These are phyloP conservation scores for Capniomyces stellatus DNA, from an alignment of 371 early-diverging fungal genomes.

Conservation along the genomic window DNA sequence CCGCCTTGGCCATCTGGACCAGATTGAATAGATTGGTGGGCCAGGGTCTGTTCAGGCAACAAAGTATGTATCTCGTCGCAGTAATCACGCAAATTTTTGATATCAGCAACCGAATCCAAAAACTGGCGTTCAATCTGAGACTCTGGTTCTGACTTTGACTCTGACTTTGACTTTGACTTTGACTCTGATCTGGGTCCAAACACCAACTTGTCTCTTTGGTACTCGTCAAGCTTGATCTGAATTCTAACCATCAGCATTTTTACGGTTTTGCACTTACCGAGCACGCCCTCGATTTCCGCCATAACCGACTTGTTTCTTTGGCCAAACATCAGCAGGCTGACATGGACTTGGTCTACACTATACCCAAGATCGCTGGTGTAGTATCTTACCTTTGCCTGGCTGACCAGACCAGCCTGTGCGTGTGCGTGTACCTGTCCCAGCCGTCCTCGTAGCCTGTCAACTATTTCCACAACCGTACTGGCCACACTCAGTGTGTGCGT, in stretches of 20 bases:
- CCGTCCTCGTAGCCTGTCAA: background rate
- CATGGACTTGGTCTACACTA: background rate
- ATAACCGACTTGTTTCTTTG: background rate
- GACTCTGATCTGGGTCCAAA: no score
- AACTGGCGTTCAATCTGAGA: background rate
- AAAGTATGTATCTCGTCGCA: background rate
- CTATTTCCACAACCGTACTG: background rate
- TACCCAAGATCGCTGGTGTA: background rate
- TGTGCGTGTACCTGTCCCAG: background rate
- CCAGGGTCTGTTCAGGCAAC: no score
- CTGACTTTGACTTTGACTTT: no score
- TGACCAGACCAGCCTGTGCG: no score
- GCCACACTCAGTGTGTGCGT: background rate
- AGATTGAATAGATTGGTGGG: no score
- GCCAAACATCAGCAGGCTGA: background rate
- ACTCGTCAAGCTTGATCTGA: background rate
- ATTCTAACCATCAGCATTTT: conserved; percentile 1
- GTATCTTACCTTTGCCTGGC: background rate
- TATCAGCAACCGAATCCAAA: background rate
- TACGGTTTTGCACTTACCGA: background rate
- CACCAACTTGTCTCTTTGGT: no score
- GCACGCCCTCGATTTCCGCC: background rate
- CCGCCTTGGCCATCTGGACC: no score
- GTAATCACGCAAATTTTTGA: background rate
- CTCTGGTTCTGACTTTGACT: no score